phyloP scores from a whole-genome alignment of 1,139 yeast species.

The Pichia sp. region DNA sequence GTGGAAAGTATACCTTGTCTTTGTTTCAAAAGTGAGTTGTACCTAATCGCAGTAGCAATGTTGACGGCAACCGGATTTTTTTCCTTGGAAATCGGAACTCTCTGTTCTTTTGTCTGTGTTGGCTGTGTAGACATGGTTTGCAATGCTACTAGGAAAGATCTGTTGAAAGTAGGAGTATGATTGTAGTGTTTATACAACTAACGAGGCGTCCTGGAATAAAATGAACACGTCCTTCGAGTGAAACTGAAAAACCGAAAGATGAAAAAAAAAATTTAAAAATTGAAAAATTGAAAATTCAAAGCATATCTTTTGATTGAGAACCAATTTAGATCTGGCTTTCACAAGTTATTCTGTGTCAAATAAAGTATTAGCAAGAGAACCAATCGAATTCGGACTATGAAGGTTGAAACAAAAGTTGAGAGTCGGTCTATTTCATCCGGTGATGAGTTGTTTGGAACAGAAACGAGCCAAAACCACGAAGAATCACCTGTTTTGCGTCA shows the following conservation, averaged over 20 bases:
- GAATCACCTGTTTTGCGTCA: not conserved
- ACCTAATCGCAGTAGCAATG: slow-evolving; percentile 66
- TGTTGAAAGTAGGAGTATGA: not conserved
- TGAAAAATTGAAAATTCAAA: not conserved
- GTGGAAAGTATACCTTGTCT: slow-evolving; percentile 67
- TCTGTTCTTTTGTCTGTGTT: slow-evolving; percentile 18
- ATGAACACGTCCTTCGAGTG: not conserved
- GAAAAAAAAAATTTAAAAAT: not conserved
- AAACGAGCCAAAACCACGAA: not conserved
- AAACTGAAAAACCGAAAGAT: not conserved
- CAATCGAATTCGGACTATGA: not conserved
- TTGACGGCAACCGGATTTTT: slow-evolving; percentile 43
- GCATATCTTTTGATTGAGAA: too few relatives aligned
- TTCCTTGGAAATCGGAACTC: slow-evolving; percentile 20
- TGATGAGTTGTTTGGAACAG: not conserved
- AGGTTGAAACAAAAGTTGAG: not conserved
- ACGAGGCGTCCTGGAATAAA: not conserved
- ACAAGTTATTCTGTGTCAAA: too few relatives aligned
- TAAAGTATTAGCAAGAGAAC: not conserved
- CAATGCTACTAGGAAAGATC: not conserved
- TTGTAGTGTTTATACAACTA: not conserved
- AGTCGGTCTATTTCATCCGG: not conserved
- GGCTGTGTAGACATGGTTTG: not conserved
- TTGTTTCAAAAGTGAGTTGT: slow-evolving; percentile 59
- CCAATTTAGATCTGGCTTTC: too few relatives aligned